These are phyloP conservation scores for Leccinellum luteum DNA, from an alignment of 768 basidiomycete genomes.

Conservation along the genomic window DNA sequence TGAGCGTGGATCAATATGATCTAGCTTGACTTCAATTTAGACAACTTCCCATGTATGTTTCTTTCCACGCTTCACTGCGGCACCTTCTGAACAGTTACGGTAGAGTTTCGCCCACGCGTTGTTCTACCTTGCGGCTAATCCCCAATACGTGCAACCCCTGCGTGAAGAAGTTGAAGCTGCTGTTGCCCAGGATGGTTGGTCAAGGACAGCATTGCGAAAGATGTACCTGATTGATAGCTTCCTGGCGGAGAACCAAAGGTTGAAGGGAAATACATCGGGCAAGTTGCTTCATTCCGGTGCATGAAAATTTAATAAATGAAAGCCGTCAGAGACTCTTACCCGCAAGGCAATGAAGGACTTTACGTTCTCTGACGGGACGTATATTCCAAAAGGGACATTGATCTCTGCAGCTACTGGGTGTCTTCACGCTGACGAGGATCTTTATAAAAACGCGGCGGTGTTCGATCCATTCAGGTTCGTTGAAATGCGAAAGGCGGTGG, in stretches of 20 bases:
- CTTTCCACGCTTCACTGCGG: neutral
- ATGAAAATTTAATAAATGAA: neutral
- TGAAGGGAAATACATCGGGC: neutral
- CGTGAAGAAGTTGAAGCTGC: neutral
- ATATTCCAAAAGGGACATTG: neutral
- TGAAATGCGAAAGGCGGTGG: conserved; percentile 32
- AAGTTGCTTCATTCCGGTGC: neutral
- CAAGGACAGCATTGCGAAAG: neutral
- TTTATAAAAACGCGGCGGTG: conserved; percentile 21
- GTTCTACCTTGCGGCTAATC: neutral
- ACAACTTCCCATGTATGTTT: neutral
- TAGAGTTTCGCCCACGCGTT: neutral
- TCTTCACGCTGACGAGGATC: conserved; percentile 23
- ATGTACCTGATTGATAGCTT: neutral
- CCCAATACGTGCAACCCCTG: neutral
- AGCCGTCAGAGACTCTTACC: neutral
- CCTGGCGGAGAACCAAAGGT: neutral
- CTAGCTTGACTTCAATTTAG: neutral
- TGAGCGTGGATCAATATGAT: neutral
- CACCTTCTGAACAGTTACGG: neutral
- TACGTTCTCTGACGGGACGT: neutral
- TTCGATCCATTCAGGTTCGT: conserved; percentile 49
- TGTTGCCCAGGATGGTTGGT: too few relatives aligned
- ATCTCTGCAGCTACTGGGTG: neutral
- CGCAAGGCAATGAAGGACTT: neutral